Conservation (phyloP, 2,329 filamentous ascomycete genomes). For the Trichoderma brevicompactum region DNA sequence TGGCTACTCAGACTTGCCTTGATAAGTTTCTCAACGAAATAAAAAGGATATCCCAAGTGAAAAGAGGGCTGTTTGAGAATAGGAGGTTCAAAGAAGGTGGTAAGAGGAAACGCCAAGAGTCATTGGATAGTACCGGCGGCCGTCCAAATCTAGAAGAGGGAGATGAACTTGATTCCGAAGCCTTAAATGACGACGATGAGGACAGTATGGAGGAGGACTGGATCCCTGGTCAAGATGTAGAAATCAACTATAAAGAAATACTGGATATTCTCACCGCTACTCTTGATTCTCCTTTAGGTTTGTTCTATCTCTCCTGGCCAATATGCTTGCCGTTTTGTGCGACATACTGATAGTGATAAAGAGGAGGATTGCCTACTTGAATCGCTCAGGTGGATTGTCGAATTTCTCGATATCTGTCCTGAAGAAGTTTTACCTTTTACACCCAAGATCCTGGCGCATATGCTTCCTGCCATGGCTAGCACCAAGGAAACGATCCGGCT, state of each 20-base stretch:
- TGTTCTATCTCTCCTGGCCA: conserved; percentile 33
- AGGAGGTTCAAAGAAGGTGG: conserved; percentile 70
- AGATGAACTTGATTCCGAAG: conserved; percentile 62
- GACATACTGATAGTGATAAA: conserved; percentile 38
- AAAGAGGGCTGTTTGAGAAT: conserved; percentile 89
- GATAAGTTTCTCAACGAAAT: conserved; percentile 93
- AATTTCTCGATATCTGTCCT: conserved; percentile 94
- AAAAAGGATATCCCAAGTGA: conserved; percentile 89
- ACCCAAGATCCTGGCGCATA: conserved; percentile 85
- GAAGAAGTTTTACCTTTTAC: conserved; percentile 96
- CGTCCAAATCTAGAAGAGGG: conserved; percentile 63
- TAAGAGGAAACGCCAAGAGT: conserved; percentile 71
- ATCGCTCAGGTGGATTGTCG: conserved; percentile 91
- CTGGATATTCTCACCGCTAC: conserved; percentile 90
- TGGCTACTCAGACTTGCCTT: conserved; percentile 83
- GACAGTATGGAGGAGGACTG: conserved; percentile 83
- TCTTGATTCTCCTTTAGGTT: conserved; percentile 79
- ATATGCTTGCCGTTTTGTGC: neutral
- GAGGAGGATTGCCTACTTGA: conserved; percentile 93
- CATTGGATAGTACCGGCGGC: conserved; percentile 68
- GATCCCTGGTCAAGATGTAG: conserved; percentile 95
- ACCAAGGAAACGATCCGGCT: conserved; percentile 86
- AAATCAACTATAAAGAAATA: conserved; percentile 90
- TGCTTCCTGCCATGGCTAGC: conserved; percentile 92
- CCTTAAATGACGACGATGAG: conserved; percentile 61